Conservation (phyloP, 2,329 filamentous ascomycete genomes). For the Hortaea werneckii region DNA sequence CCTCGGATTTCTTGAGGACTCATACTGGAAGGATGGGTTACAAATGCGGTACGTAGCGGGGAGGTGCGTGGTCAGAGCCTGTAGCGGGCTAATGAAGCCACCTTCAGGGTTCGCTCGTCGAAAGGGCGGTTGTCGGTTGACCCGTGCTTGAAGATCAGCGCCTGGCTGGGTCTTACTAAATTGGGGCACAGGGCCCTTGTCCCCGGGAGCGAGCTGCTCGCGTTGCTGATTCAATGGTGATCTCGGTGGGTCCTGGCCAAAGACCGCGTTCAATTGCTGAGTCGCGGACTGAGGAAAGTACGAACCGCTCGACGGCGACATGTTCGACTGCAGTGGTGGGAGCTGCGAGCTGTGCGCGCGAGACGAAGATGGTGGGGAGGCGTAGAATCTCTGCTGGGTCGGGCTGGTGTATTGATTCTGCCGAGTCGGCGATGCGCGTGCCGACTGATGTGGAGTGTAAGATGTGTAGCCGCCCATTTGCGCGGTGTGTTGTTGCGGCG, state of each 20-base stretch:
- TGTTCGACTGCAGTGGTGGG: conserved; percentile 63
- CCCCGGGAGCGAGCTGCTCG: conserved; percentile 29
- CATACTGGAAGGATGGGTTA: conserved; percentile 96
- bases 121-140: conserved; percentile 81
- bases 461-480: conserved; percentile 16
- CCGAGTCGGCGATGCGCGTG: conserved; percentile 70
- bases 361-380: conserved; percentile 38
- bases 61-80: conserved; percentile 87
- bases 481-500: conserved; percentile 35
- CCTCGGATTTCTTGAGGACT: conserved; percentile 90
- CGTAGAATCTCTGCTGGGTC: conserved; percentile 43
- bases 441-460: conserved; percentile 32
- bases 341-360: conserved; percentile 55
- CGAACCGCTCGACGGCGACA: conserved; percentile 34
- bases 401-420: conserved; percentile 49
- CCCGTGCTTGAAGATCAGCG: conserved; percentile 67
- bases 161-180: conserved; percentile 69
- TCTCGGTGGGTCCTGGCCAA: conserved; percentile 37
- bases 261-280: conserved; percentile 59
- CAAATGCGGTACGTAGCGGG: conserved; percentile 96
- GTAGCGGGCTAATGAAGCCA: conserved; percentile 93
- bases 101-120: conserved; percentile 91
- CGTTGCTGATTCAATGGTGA: conserved; percentile 36
- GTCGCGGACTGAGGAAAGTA: conserved; percentile 63
- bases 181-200: conserved; percentile 67